A percentile compares a stretch with the other conserved stretches of the same genome.
phyloP scores from a whole-genome alignment of 73 alveolate species.

The Symbiodinium natans region DNA sequence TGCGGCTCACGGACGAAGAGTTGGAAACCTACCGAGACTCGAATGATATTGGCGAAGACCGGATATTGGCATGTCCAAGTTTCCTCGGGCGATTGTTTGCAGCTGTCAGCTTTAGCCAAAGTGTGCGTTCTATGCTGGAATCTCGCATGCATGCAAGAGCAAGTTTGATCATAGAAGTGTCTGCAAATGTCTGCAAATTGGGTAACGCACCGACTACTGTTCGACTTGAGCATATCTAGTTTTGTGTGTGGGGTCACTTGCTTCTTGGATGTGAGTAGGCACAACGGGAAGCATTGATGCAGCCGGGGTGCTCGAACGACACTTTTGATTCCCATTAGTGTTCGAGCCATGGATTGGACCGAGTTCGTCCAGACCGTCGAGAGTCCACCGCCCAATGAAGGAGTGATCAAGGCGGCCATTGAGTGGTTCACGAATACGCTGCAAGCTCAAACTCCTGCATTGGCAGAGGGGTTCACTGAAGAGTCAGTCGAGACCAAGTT shows the following conservation, averaged over 20 bases:
- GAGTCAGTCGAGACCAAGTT: neutral
- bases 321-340: neutral
- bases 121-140: neutral
- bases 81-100: neutral
- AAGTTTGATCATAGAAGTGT: too few species aligned
- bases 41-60: neutral
- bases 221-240: too few species aligned
- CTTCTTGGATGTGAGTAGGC: too few species aligned
- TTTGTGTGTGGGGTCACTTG: too few species aligned
- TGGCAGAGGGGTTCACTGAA: slow-evolving; percentile 23
- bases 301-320: too few species aligned
- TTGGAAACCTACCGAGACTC: slow-evolving; percentile 48
- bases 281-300: too few species aligned
- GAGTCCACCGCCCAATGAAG: neutral
- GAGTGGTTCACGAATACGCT: neutral
- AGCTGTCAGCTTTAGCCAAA: too few species aligned
- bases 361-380: neutral
- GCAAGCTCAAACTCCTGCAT: neutral
- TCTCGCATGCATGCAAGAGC: neutral
- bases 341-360: neutral
- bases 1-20: slow-evolving; percentile 47
- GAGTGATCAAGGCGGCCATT: neutral
- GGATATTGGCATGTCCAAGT: neutral
- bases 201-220: too few species aligned
- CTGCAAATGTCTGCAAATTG: too few species aligned